Base-by-base conservation (phyloP, 176 grass and related monocot species). In the Oryza meridionalis region DNA sequence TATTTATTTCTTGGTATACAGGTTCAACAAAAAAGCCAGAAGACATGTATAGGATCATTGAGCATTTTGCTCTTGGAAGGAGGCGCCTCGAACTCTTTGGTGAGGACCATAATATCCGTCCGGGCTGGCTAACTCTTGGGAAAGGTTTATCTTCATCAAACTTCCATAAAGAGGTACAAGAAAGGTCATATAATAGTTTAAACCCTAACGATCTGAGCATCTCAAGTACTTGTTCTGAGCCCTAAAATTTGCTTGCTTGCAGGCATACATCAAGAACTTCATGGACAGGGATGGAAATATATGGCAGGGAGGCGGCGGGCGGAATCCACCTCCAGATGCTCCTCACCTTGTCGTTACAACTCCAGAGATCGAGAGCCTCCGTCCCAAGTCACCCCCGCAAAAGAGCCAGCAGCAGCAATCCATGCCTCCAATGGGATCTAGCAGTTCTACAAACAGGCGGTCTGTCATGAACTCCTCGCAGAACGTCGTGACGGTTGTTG, bases 21-120 rank as follows among this genome's bases (percentile, higher is more conserved):
- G 88, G 90, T 44, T 94, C 77, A 37, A 94, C 95, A 74, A 91
- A 94, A 79, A 97, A 94, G 55, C 92, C 92, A 15, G 95, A 97
- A 15, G 92, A 94, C 13, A 94, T 97, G 92, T 97, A 97, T 58
- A 88, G 88, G 66, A 97, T 93, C 29, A 93, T 97, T 66, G 95
- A 94, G 86, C 95, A 97, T 90, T 97, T 97, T 81, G 92, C 95
- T 75, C 91, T 97, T 73, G 95, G 95, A 73, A 94, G 84, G 67
- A 91, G 92, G 65, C 79, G 86, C 6, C 90, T 94, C 72, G 95
- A 97, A 72, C 89, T 97, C 45, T 97, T 97, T 76, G 95, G 95
- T 3, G 92, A 94, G 80, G 92, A 94, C 70, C 92, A 97, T 83
- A 97, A 97, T 67, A 94, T 94, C 29, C 84, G 92, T 2, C 84